Evolutionary conservation across 495 filamentous ascomycete genomes (phyloP).

Genomic region (Talaromyces trachyspermus): DNA sequence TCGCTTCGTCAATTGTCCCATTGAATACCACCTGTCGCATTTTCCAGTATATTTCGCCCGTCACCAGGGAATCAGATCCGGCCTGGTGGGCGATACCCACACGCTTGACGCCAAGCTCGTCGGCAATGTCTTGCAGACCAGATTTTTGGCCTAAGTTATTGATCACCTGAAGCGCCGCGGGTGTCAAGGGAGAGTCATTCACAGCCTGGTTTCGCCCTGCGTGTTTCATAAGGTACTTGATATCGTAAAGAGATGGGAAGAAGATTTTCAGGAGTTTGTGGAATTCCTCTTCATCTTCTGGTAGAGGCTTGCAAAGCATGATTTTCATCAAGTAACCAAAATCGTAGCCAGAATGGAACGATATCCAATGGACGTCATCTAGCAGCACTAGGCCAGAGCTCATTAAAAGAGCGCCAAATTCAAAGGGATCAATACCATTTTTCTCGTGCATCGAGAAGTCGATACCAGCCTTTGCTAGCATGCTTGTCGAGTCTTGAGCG

Average conservation of each 20-base stretch:
- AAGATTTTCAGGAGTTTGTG: constrained; percentile 76
- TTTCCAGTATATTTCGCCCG: constrained; percentile 88
- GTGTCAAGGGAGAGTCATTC: constrained; percentile 52
- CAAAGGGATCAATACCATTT: constrained; percentile 82
- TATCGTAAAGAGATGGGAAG: constrained; percentile 89
- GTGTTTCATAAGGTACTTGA: constrained; percentile 95
- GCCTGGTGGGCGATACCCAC: constrained; percentile 83
- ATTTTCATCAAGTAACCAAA: constrained; percentile 96
- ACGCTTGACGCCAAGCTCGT: constrained; percentile 81
- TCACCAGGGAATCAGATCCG: constrained; percentile 84
- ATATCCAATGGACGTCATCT: constrained; percentile 88
- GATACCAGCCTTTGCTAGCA: constrained; percentile 77
- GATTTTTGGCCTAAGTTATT: constrained; percentile 76
- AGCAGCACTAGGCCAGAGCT: constrained; percentile 85
- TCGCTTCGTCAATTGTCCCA: constrained; percentile 64
- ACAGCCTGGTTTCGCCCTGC: constrained; percentile 58
- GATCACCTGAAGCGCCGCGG: constrained; percentile 58
- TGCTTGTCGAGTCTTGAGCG: constrained; percentile 82
- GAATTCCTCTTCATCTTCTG: constrained; percentile 81
- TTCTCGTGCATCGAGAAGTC: constrained; percentile 76
- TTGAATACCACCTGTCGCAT: constrained; percentile 79
- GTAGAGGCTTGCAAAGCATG: constrained; percentile 68
- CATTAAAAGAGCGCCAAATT: constrained; percentile 83
- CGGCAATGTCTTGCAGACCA: constrained; percentile 86
- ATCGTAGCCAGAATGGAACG: constrained; percentile 98